Evolutionary conservation across 2,329 filamentous ascomycete genomes (phyloP).

Genomic region (Pyrenochaeta sp.): DNA sequence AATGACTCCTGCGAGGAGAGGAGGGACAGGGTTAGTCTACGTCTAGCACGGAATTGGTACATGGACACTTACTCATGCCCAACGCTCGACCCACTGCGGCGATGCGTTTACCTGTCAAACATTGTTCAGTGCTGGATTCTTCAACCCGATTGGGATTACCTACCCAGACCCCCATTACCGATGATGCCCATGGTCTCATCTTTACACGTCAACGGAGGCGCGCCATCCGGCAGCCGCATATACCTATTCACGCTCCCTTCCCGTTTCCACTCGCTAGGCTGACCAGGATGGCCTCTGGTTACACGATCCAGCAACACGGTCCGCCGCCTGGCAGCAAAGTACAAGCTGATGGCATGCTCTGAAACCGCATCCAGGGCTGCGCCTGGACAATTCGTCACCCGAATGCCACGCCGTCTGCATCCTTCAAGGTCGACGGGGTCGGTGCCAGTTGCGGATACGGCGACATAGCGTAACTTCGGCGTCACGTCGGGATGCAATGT

Average conservation of each 20-base stretch:
- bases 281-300: conserved; percentile 36
- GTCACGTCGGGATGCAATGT: conserved; percentile 48
- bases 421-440: conserved; percentile 58
- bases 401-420: conserved; percentile 54
- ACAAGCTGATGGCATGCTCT: conserved; percentile 61
- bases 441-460: conserved; percentile 57
- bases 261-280: conserved; percentile 53
- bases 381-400: conserved; percentile 57
- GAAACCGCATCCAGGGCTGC: conserved; percentile 59
- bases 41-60: too few species aligned
- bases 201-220: conserved; percentile 55
- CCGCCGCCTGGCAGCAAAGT: conserved; percentile 57
- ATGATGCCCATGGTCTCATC: conserved; percentile 61
- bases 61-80: conserved; percentile 50
- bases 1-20: conserved; percentile 44
- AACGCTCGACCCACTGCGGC: conserved; percentile 55
- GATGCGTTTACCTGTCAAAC: conserved; percentile 51
- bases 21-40: too few species aligned
- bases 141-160: conserved; percentile 19
- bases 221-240: conserved; percentile 46
- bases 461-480: conserved; percentile 56
- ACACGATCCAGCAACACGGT: conserved; percentile 45
- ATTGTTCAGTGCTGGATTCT: conserved; percentile 15
- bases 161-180: conserved; percentile 60
- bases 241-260: conserved; percentile 45